Evolutionary conservation across 768 basidiomycete genomes (phyloP).

Genomic region (Boletus vermiculosoides): DNA sequence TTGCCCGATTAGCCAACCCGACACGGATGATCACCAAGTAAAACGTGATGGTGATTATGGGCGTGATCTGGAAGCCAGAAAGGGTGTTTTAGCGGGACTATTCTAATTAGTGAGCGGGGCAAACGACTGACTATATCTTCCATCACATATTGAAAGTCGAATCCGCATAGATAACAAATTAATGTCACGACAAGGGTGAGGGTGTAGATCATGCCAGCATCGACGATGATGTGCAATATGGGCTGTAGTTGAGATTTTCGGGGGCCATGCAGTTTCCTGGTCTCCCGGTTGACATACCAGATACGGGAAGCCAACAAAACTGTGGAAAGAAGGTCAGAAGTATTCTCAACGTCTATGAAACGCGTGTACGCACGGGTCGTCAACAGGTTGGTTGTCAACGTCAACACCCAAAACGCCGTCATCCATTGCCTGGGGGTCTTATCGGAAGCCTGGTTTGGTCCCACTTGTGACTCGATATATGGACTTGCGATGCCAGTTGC

Average conservation of each 20-base stretch:
- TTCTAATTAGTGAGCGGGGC: too few relatives aligned
- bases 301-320: background rate
- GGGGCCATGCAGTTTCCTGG: background rate
- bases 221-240: conserved; percentile 1
- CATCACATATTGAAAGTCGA: conserved; percentile 1
- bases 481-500: background rate
- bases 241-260: background rate
- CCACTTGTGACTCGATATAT: background rate
- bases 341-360: background rate
- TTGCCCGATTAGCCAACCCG: background rate
- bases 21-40: background rate
- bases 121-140: conserved; percentile 4
- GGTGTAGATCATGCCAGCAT: conserved; percentile 3
- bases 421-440: background rate
- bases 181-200: background rate
- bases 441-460: accelerated
- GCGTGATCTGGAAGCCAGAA: background rate
- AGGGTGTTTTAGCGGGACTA: background rate
- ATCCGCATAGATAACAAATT: background rate
- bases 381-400: background rate
- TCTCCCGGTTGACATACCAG: background rate
- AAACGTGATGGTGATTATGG: background rate
- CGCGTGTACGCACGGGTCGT: background rate
- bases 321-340: background rate
- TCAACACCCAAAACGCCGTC: background rate